Base-by-base conservation (phyloP, 2,329 filamentous ascomycete genomes). In the Leptosphaerulina australis region DNA sequence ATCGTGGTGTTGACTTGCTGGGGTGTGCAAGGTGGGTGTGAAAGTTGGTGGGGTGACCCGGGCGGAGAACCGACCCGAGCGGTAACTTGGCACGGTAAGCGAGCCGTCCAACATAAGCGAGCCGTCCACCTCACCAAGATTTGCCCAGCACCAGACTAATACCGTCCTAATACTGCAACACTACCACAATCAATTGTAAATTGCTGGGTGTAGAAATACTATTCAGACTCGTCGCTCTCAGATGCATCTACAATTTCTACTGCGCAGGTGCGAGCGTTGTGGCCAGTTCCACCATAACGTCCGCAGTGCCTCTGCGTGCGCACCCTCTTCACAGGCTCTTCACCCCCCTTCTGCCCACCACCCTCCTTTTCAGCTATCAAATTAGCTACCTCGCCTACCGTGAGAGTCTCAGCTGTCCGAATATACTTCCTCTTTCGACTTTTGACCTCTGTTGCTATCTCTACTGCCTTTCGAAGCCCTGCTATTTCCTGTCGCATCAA, bases 261-360 rank as follows among this genome's bases (percentile, higher is more conserved):
- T 22, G 17, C 34, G 22, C 36, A 39, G 36, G 36, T 39, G 21
- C 36, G 21, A 14, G 36, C 5, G 36, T 39, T 39, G 24, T 39
- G 21, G 11, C 36, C 21, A 39, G 21, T 18, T 22, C 26, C 11
- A 5, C 24, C 17, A 39, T 12, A 39, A 37, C 34, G 34, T 25
- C 34, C 17, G 34, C 17, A 37, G 18, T 20, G 34, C 20, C 34
- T 37, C n/a, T 28, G 4, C 9, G 21, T 18, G 12, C 36, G 20
- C 36, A 39, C 21, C 36, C 21, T 39, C 36, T 39, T 39, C 18
- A 8, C 20, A 39, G 21, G 14, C 36, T 39, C 21, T 21, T n/a
- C 9, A 28, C 36, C 36, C 5, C 20, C 20, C 4, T 22, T 17
- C 5, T n/a, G 33, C 5, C 33, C n/a, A 36, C 33, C 20, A 36